Evolutionary conservation across 2,329 filamentous ascomycete genomes (phyloP), one percentile per base, ranked within the genome.

Genomic region (Verticillium zaregamsianum): DNA sequence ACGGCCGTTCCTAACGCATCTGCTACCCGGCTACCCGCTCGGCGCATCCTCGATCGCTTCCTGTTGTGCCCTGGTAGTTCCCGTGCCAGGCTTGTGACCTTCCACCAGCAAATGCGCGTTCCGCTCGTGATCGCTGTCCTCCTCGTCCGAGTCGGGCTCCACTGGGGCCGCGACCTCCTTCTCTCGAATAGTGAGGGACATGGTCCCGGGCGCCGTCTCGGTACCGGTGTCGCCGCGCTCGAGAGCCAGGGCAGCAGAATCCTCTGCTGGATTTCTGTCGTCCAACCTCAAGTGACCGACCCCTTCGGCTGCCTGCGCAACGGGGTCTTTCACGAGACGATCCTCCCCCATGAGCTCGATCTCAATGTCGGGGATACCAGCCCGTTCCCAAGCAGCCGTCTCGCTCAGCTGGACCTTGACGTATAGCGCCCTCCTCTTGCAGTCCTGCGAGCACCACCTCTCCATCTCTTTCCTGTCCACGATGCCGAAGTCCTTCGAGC

Each of bases 351-450:
- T 74, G 39, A 92, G 70, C 39, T 89, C 82, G 64, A 92, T 85
- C 54, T 80, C 72, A 49, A 84, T 81, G 23, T 82, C 80, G 1
- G 78, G 77, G 33, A 82, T 82, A 3, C 84, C 86, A 5, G 84
- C 84, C 59, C 93, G 83, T 74, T 95, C 87, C 92, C 93, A 97
- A 0, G 91, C 91, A 0, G 93, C 92, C 65, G 90, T 89, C 71
- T 95, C 90, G 66, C 85, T 89, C 45, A 98, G 84, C 80, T 99
- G 95, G 28, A 96, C 90, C 70, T 93, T 91, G 68, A 98, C 82
- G 74, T 93, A 97, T 66, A 96, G 80, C 2, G 91, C 93, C 57
- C 91, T 84, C 66, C 86, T 85, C 2, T 91, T 91, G 76, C 95
- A 99, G 45, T 82, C 82, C 60, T 89, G 82, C 0, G 89, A 91